These are phyloP conservation scores for Paecilomyces niveus DNA, from an alignment of 2,329 filamentous ascomycete genomes.

Conservation along the genomic window DNA sequence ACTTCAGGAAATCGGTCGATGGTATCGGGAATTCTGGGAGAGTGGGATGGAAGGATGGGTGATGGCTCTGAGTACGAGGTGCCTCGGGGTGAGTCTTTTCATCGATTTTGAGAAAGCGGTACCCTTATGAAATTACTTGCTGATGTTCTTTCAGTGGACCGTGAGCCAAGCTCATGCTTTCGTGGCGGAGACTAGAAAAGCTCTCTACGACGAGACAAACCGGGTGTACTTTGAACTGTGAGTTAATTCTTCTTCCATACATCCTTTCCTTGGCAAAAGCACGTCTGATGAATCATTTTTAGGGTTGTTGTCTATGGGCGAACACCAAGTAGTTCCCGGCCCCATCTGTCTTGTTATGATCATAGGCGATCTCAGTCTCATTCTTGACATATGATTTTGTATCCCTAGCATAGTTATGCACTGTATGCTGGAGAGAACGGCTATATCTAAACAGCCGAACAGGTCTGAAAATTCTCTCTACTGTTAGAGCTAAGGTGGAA, in stretches of 20 bases:
- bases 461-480: too few relatives aligned
- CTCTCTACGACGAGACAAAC: conserved; percentile 7
- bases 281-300: background rate
- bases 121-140: background rate
- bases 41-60: conserved; percentile 23
- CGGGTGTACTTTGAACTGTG: conserved; percentile 18
- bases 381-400: background rate
- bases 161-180: conserved; percentile 18
- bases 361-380: background rate
- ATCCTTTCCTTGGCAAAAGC: background rate
- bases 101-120: background rate
- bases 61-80: conserved; percentile 17
- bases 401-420: background rate
- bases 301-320: conserved; percentile 7
- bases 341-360: background rate
- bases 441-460: too few relatives aligned
- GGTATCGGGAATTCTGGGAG: conserved; percentile 17
- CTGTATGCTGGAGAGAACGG: background rate
- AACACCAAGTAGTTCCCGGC: conserved; percentile 1
- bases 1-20: conserved; percentile 15
- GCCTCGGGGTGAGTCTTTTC: conserved; percentile 14
- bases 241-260: background rate
- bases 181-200: conserved; percentile 11
- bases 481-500: too few relatives aligned
- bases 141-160: conserved; percentile 15